Evolutionary conservation across 805 yeast genomes (phyloP), one percentile per base, ranked within the genome.

Genomic region (Teunomyces funiuensis): DNA sequence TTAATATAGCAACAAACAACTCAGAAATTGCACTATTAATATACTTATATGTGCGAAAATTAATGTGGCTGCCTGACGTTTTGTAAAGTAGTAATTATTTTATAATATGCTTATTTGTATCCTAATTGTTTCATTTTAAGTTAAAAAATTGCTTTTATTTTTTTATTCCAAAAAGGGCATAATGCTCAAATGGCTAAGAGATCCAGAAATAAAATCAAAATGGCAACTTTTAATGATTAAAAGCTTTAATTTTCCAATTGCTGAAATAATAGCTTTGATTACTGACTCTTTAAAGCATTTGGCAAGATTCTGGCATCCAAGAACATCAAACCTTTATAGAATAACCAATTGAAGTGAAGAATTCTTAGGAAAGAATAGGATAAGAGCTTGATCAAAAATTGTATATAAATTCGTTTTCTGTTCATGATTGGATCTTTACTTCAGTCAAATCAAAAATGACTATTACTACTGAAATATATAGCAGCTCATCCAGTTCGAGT

Each of bases 401-500:
- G 9, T 22, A 22, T 22, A 22, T 22, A 22, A 22, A 11, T 22
- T 11, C 3, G 25, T 22, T 7, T 11, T 7, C n/a, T n/a, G n/a
- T n/a, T n/a, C n/a, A n/a, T n/a, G n/a, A n/a, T n/a, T n/a, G n/a
- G n/a, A n/a, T n/a, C n/a, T n/a, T n/a, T n/a, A n/a, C n/a, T n/a
- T n/a, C n/a, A n/a, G n/a, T n/a, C n/a, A n/a, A n/a, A 6, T 17
- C 15, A 29, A 17, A 17, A 19, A 31, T 31, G 34, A 31, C 34
- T 6, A 13, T 31, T 13, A 20, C 34, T 13, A 19, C 34, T n/a
- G 28, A 33, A 16, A 23, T 25, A 23, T 33, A 22, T 19, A 26
- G 31, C 16, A 26, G 22, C 29, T 42, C 42, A 7, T 31, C 40
- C 9, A 20, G 39, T 11, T 37, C 41, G 5, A 25, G 39, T 20